phyloP scores from a whole-genome alignment of 2,329 filamentous ascomycete genomes.

The Clarireedia monteithiana region DNA sequence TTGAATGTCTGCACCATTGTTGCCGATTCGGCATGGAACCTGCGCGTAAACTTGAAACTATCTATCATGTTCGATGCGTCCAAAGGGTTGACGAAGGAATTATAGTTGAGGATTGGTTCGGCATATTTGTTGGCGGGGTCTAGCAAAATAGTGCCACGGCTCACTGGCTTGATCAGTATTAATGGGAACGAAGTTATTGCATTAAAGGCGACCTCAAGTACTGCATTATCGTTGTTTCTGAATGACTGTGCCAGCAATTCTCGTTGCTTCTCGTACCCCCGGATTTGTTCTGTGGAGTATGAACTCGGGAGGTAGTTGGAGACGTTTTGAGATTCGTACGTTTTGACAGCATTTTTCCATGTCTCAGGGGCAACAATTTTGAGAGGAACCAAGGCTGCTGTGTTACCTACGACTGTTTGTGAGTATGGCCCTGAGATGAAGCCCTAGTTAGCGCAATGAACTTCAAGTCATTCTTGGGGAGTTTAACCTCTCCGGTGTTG shows the following conservation, averaged over 20 bases:
- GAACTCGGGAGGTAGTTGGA: background rate
- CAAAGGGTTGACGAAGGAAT: background rate
- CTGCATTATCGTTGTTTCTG: background rate
- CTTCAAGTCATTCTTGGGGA: background rate
- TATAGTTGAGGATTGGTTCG: background rate
- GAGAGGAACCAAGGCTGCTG: background rate
- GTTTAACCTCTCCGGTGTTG: background rate
- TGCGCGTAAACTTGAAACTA: background rate
- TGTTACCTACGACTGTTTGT: background rate
- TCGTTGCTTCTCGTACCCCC: background rate
- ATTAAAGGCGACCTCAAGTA: background rate
- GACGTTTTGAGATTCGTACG: background rate
- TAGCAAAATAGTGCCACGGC: background rate
- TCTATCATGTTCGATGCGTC: background rate
- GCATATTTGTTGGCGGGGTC: background rate
- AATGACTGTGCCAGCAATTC: background rate
- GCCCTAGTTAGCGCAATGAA: background rate
- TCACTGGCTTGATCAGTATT: background rate
- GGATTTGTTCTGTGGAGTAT: background rate
- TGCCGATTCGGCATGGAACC: background rate
- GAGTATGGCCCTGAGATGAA: background rate
- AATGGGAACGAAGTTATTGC: background rate
- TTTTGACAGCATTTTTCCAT: background rate
- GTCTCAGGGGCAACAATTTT: background rate
- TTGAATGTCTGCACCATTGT: background rate